Base-by-base conservation (phyloP, 768 basidiomycete genomes). In the Saitozyma sp. region DNA sequence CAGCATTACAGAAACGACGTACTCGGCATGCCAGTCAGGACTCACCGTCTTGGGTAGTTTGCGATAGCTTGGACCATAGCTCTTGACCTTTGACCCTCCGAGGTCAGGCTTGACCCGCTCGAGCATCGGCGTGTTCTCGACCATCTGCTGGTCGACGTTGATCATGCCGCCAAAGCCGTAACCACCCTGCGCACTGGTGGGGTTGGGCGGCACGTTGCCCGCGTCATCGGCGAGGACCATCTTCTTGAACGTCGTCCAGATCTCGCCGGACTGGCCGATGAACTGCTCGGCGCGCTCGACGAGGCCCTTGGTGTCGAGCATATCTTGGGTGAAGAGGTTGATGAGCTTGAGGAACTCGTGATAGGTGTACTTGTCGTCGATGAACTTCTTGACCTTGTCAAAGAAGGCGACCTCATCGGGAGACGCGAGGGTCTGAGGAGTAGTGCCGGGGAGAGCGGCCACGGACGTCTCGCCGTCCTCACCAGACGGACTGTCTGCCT, bases 271-370 rank as follows among this genome's bases (percentile, higher is more conserved):
- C 43, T 75, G 72, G 7, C 92, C 89, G 49, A 98, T 83, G 80
- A 96, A 94, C 20, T 85, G 83, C 52, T 85, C 84, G n/a, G 90
- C 86, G 54, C 88, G 85, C 65, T 92, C 87, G 40, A 98, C 82
- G 39, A 99, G 86, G 10, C 86, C 87, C 74, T 86, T 86, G 54
- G 87, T 82, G 74, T 96, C 91, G 71, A 99, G 89, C 70, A 98
- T 88, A 62, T 96, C 93, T 70, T 88, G 89, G 14, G 91, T 88
- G 80, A 90, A 99, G 54, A 98, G 83, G 75, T 87, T 89, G 56
- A 98, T 84, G 37, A 98, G 83, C 81, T 95, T 97, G 72, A 98
- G 82, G 79, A 98, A 98, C 69, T 98, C 95, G 71, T 95, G 66
- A 66, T 83, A 83, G 17, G 76, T 75, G 17, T 76, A 75, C 52